These are phyloP conservation scores for Boletus insuetus DNA, from an alignment of 768 basidiomycete genomes.

Conservation along the genomic window DNA sequence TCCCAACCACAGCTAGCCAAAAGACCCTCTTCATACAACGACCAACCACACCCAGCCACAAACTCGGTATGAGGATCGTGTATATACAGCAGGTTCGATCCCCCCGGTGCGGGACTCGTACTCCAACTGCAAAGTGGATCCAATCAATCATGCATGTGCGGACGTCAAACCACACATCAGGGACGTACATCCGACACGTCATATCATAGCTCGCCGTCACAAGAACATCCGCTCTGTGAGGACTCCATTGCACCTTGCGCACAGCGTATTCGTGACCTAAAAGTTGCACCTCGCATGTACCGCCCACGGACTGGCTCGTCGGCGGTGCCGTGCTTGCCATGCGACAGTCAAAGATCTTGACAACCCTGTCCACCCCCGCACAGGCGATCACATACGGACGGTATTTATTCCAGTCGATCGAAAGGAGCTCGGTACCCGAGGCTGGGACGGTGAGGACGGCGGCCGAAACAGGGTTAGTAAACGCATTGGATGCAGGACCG, in stretches of 20 bases:
- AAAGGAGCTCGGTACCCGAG: constrained; percentile 72
- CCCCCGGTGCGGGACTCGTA: constrained; percentile 49
- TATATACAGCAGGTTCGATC: constrained; percentile 58
- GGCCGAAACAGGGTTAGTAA: constrained; percentile 65
- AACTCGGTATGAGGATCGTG: constrained; percentile 94
- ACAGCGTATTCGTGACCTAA: constrained; percentile 90
- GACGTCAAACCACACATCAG: not conserved
- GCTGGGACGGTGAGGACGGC: constrained; percentile 77
- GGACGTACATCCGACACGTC: constrained; percentile 84
- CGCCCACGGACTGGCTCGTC: constrained; percentile 57
- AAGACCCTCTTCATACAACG: constrained; percentile 84
- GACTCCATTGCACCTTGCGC: constrained; percentile 86
- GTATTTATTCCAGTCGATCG: constrained; percentile 94
- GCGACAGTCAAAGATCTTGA: constrained; percentile 84
- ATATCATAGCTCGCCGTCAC: constrained; percentile 87
- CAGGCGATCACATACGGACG: constrained; percentile 73
- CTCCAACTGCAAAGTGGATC: constrained; percentile 57
- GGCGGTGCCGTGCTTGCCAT: constrained; percentile 63
- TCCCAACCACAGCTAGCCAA: constrained; percentile 68
- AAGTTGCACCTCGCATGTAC: constrained; percentile 65
- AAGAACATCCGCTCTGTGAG: constrained; percentile 67
- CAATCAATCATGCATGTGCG: not conserved
- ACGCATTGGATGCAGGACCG: constrained; percentile 50
- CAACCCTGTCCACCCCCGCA: constrained; percentile 72
- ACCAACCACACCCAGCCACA: constrained; percentile 89